Conservation (phyloP, 1,284 basidiomycete species). For the Ganoderma sinense region DNA sequence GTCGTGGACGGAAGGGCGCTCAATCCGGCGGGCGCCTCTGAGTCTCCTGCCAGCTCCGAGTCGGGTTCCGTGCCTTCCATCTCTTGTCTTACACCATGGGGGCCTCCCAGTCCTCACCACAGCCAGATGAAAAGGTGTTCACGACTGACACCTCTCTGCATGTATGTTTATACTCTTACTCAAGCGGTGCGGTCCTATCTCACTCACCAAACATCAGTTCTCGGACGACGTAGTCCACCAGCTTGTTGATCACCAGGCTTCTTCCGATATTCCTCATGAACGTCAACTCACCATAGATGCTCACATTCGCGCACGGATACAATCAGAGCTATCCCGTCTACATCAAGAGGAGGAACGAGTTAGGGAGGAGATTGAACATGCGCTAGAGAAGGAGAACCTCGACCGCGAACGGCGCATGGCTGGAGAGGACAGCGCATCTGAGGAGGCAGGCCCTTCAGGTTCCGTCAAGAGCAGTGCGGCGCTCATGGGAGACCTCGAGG, state of each 20-base stretch:
- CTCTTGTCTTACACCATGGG: constrained; percentile 55
- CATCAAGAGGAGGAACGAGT: constrained; percentile 72
- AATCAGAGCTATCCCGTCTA: constrained; percentile 67
- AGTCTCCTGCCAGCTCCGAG: background rate
- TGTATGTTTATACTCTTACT: constrained; percentile 45
- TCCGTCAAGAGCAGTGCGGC: constrained; percentile 65
- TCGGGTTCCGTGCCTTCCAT: background rate
- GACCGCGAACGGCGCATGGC: constrained; percentile 69
- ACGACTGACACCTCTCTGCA: constrained; percentile 69
- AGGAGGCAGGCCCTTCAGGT: constrained; percentile 45
- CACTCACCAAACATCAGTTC: constrained; percentile 55
- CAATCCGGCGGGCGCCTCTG: background rate
- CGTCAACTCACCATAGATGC: constrained; percentile 77
- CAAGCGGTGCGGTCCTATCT: constrained; percentile 15
- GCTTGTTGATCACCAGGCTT: constrained; percentile 67
- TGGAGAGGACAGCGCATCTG: constrained; percentile 43
- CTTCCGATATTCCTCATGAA: constrained; percentile 64
- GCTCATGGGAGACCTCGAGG: constrained; percentile 76
- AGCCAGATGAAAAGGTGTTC: constrained; percentile 65
- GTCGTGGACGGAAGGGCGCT: background rate
- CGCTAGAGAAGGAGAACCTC: constrained; percentile 82
- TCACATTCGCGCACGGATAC: constrained; percentile 71
- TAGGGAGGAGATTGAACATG: constrained; percentile 69
- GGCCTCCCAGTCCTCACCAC: constrained; percentile 67
- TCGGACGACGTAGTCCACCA: constrained; percentile 79